Evolutionary conservation across 495 filamentous ascomycete species (phyloP).

Genomic region (Neurospora sp.): DNA sequence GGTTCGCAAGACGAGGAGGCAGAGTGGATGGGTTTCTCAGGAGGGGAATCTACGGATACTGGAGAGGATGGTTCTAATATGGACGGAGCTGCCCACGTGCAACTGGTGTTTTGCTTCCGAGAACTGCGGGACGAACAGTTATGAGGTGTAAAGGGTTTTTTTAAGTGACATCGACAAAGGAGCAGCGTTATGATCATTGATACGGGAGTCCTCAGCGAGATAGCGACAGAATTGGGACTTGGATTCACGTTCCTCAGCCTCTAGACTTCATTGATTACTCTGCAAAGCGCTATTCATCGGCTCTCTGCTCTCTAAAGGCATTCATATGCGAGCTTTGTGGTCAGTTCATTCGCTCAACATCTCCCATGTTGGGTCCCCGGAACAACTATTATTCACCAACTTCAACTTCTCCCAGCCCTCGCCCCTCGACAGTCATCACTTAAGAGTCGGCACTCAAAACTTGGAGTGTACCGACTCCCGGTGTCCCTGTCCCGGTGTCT

Average conservation of each 20-base stretch:
- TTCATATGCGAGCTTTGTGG: background rate
- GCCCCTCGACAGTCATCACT: background rate
- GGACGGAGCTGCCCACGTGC: background rate
- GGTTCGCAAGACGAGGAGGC: background rate
- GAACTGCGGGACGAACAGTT: background rate
- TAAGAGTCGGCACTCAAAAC: background rate
- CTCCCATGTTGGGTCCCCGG: too few relatives aligned
- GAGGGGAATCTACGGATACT: background rate
- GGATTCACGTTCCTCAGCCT: background rate
- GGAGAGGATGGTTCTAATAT: background rate
- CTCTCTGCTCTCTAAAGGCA: background rate
- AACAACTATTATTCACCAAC: too few relatives aligned
- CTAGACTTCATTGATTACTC: background rate
- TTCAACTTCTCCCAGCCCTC: too few relatives aligned
- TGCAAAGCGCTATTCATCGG: background rate
- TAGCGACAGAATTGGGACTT: background rate
- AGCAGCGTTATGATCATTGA: background rate
- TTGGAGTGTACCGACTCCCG: background rate
- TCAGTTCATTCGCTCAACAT: background rate
- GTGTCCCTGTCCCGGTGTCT: too few relatives aligned
- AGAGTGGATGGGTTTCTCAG: background rate
- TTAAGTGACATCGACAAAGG: background rate
- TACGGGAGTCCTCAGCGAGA: background rate
- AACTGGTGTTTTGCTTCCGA: background rate
- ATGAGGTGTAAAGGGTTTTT: background rate